Percentiles rank a stretch among this genome's conserved stretches.
Conservation (phyloP, 1,284 basidiomycete species). For the Austroboletus novae-zelandiae region DNA sequence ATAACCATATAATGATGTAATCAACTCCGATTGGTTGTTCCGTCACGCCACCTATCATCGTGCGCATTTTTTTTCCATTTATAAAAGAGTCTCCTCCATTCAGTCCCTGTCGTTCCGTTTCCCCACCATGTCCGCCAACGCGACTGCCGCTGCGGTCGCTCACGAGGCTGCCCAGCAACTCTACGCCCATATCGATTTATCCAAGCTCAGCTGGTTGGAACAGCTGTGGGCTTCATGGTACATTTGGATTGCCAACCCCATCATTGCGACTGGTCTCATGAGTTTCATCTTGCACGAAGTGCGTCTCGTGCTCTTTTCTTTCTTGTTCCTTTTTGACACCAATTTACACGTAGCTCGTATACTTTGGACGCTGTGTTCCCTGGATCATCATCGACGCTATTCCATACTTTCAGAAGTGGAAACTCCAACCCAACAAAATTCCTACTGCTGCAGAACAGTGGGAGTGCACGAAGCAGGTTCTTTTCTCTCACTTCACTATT, state of each 20-base stretch:
- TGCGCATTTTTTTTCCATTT: slow-evolving; percentile 11
- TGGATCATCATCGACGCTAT: slow-evolving; percentile 96
- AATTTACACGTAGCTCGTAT: slow-evolving; percentile 66
- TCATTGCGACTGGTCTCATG: slow-evolving; percentile 93
- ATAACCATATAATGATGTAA: slow-evolving; percentile 10
- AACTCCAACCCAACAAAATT: slow-evolving; percentile 86
- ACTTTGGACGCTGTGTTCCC: slow-evolving; percentile 94
- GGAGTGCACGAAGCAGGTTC: slow-evolving; percentile 94
- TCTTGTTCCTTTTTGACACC: not conserved
- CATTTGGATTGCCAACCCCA: slow-evolving; percentile 82
- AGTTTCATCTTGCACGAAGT: slow-evolving; percentile 95
- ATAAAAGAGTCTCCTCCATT: slow-evolving; percentile 1
- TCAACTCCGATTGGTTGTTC: slow-evolving; percentile 17
- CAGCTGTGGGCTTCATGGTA: slow-evolving; percentile 84
- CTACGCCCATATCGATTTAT: slow-evolving; percentile 62
- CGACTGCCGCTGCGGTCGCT: slow-evolving; percentile 28
- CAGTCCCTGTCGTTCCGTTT: not conserved
- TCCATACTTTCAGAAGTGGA: slow-evolving; percentile 94
- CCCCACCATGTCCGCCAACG: slow-evolving; percentile 35
- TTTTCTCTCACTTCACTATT: slow-evolving; percentile 95
- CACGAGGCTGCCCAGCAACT: slow-evolving; percentile 37
- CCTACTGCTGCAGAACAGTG: slow-evolving; percentile 85
- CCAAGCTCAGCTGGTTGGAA: slow-evolving; percentile 73
- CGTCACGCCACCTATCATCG: slow-evolving; percentile 20
- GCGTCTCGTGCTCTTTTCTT: slow-evolving; percentile 24